Base-by-base conservation (phyloP, 768 basidiomycete genomes). In the Leccinum rimulosum region DNA sequence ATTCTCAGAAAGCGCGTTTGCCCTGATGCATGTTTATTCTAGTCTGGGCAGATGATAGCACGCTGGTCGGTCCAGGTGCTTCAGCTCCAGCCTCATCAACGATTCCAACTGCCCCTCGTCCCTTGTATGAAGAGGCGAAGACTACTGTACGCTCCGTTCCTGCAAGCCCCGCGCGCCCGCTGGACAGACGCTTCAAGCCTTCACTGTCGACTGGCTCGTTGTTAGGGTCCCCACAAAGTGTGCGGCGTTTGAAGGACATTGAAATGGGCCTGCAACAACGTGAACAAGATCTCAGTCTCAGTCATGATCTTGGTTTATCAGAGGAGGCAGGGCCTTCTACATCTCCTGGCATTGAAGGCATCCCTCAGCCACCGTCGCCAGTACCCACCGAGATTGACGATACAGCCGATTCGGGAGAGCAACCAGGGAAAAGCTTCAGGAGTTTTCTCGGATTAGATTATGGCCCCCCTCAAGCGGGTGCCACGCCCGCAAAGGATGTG, bases 1-100 rank as follows among this genome's bases (percentile, higher is more conserved):
- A 40, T 12, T 40, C 3, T 19, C 48, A 49, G 6, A 27, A 49
- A 14, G 48, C 9, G 22, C 25, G 48, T 12, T 10, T 45, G 19
- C 33, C 27, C 43, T 33, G 48, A 50, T 31, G 40, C 14, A 6
- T 51, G 43, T 50, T 47, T 30, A 9, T 47, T 31, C 15, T 47
- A 78, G 76, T 49, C 17, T 78, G 76, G 77, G 74, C 66, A 40
- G 71, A 77, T 40, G 6, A 45, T 50, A n/a, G 14, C 27, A n/a
- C 19, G 19, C 43, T 9, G n/a, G 31, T 7, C 38, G 17, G 17
- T n/a, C 40, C n/a, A 19, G 40, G 40, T 50, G 22, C 47, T 40
- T 22, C 43, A 14, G 35, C 38, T 36, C 19, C 62, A 31, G 35
- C 10, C 10, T 55, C 51, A 12, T 27, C 52, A n/a, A 28, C 38